Base-by-base conservation (phyloP, 768 basidiomycete species). In the Phlebiopsis gigantea region DNA sequence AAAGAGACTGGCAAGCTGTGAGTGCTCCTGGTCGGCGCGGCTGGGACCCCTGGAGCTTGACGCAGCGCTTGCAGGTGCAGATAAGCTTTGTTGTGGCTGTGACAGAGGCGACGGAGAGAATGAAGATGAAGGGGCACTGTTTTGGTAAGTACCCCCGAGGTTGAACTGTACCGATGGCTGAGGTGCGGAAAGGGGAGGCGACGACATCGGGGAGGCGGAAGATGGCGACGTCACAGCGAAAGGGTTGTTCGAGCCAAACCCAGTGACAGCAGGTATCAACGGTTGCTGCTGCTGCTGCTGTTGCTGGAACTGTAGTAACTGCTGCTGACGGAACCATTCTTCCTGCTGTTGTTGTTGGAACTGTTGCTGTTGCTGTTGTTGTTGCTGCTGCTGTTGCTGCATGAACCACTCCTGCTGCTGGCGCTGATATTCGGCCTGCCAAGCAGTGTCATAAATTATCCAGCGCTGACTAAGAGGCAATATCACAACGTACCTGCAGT, bases 171-270 rank as follows among this genome's bases (percentile, higher is more conserved):
- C 60, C 5, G 61, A 57, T 22, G 54, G 58, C 52, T 53, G 73
- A 45, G 56, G 66, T 56, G 50, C 50, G 5, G 50, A 41, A 5
- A 55, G 65, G 55, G 63, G 76, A 52, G 71, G 67, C 28, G 67
- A 67, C 56, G 77, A 39, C 12, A 39, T 62, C 0, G 72, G 62
- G 0, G 77, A 49, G 43, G 62, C 68, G 43, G 63, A 58, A 2
- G 65, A 62, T 6, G 66, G 66, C 2, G 79, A 68, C 19, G 71
- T 52, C 22, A 68, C 65, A 0, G 93, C 95, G 65, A 99, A 98
- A 0, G 97, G 97, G 68, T 99, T 99, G 78, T 98, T 98, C 31
- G 92, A 88, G 8, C 88, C 88, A 55, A 90, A 91, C 19, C 88
- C 87, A 7, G 90, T 92, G 4, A 86, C 83, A 60, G 91, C 86